Percentiles rank a stretch among this genome's conserved stretches.
These are phyloP conservation scores for Scheffersomyces insectosa DNA, from an alignment of 1,139 yeast species.

Conservation along the genomic window DNA sequence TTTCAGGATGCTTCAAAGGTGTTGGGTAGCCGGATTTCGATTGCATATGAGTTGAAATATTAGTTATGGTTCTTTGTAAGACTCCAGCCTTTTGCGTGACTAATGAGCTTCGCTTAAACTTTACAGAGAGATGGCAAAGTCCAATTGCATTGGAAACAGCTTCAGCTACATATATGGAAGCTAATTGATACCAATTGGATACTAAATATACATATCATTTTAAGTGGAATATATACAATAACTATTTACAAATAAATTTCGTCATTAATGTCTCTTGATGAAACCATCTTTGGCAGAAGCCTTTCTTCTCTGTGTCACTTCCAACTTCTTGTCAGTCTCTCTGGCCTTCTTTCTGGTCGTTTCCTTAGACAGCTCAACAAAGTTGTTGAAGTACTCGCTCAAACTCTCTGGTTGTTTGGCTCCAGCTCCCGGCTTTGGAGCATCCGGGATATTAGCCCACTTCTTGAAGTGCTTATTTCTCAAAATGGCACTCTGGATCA, in stretches of 20 bases:
- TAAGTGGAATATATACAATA: neutral
- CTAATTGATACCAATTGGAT: no score
- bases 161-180: no score
- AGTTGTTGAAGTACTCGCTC: constrained; percentile 41
- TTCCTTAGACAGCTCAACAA: constrained; percentile 32
- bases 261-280: constrained; percentile 36
- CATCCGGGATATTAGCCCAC: constrained; percentile 62
- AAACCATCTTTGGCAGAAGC: constrained; percentile 33
- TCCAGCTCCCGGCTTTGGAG: constrained; percentile 39
- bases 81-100: no score
- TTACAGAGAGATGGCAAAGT: no score
- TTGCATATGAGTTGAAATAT: no score
- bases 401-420: constrained; percentile 32
- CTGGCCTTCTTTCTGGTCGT: constrained; percentile 36
- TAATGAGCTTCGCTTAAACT: no score
- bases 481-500: constrained; percentile 67
- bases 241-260: neutral
- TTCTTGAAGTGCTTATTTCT: constrained; percentile 61
- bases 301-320: constrained; percentile 41
- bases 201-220: neutral
- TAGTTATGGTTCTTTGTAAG: no score
- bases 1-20: no score
- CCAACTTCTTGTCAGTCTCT: constrained; percentile 38
- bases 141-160: no score
- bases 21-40: no score